Conservation (phyloP, 2,329 filamentous ascomycete species). For the Corynespora cassiicola region DNA sequence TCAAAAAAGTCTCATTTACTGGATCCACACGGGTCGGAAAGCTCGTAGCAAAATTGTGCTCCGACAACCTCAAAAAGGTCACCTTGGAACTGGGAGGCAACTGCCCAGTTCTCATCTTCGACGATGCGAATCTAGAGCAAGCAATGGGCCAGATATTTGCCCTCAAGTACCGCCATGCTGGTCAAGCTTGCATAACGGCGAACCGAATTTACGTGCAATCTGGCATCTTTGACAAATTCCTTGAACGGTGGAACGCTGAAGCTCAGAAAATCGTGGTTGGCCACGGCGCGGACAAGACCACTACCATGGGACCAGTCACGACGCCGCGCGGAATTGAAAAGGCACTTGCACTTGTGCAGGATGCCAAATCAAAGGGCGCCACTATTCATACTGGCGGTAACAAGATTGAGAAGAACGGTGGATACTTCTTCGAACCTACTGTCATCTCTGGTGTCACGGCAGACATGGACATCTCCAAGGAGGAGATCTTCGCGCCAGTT, state of each 20-base stretch:
- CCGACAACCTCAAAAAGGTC: slow-evolving; percentile 67
- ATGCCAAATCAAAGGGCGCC: slow-evolving; percentile 69
- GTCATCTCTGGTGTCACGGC: slow-evolving; percentile 66
- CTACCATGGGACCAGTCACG: slow-evolving; percentile 67
- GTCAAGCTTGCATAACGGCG: slow-evolving; percentile 70
- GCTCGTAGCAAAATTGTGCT: slow-evolving; percentile 65
- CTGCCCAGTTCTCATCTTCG: slow-evolving; percentile 69
- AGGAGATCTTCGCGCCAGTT: slow-evolving; percentile 72
- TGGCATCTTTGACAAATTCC: slow-evolving; percentile 67
- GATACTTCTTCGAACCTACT: slow-evolving; percentile 75
- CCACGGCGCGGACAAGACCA: slow-evolving; percentile 64
- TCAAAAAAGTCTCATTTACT: slow-evolving; percentile 70
- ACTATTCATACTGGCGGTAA: slow-evolving; percentile 68
- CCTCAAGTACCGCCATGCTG: slow-evolving; percentile 65
- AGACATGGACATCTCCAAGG: slow-evolving; percentile 63
- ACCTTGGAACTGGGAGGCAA: slow-evolving; percentile 71
- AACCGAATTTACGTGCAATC: slow-evolving; percentile 71
- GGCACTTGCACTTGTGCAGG: slow-evolving; percentile 65
- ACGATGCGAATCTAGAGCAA: slow-evolving; percentile 67
- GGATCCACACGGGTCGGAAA: slow-evolving; percentile 66
- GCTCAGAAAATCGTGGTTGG: slow-evolving; percentile 65
- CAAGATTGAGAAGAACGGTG: slow-evolving; percentile 53
- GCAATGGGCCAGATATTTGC: slow-evolving; percentile 55
- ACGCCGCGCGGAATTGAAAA: slow-evolving; percentile 64
- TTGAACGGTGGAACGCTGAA: slow-evolving; percentile 59